These are phyloP conservation scores for Xylaria arbuscula DNA, from an alignment of 2,329 filamentous ascomycete species.

Conservation along the genomic window DNA sequence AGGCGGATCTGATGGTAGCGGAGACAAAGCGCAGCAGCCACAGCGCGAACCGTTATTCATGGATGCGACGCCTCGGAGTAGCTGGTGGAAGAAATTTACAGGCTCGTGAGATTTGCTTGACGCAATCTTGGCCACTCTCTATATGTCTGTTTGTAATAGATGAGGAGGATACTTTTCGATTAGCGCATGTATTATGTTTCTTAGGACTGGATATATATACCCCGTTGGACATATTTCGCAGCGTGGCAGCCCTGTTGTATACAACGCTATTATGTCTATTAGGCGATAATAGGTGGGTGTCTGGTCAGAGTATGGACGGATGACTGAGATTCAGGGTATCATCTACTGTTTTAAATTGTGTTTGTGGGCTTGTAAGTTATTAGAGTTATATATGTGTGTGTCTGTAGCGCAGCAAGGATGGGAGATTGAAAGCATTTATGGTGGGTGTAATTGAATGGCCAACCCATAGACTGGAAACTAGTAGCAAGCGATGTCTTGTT, in stretches of 20 bases:
- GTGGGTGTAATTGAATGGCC: conserved; percentile 18
- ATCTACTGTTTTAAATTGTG: not conserved
- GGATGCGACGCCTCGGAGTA: conserved; percentile 63
- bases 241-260: conserved; percentile 7
- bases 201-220: conserved; percentile 32
- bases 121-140: not conserved
- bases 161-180: conserved; percentile 13
- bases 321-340: not conserved
- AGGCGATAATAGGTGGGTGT: conserved; percentile 3
- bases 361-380: conserved; percentile 10
- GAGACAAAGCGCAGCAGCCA: conserved; percentile 53
- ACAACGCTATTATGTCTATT: not conserved
- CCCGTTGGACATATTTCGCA: conserved; percentile 18
- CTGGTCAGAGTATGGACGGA: not conserved
- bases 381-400: conserved; percentile 27
- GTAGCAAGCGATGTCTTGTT: not conserved
- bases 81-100: conserved; percentile 70
- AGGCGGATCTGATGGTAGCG: conserved; percentile 49
- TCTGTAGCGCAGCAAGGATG: conserved; percentile 39
- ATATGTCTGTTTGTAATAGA: conserved; percentile 4
- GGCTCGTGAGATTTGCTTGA: conserved; percentile 43
- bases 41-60: conserved; percentile 56
- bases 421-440: conserved; percentile 13
- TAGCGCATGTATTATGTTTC: conserved; percentile 24
- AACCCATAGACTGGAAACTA: conserved; percentile 10